Base-by-base conservation (phyloP, 192 early-diverging fungal genomes). In the Geranomyces michiganensis region DNA sequence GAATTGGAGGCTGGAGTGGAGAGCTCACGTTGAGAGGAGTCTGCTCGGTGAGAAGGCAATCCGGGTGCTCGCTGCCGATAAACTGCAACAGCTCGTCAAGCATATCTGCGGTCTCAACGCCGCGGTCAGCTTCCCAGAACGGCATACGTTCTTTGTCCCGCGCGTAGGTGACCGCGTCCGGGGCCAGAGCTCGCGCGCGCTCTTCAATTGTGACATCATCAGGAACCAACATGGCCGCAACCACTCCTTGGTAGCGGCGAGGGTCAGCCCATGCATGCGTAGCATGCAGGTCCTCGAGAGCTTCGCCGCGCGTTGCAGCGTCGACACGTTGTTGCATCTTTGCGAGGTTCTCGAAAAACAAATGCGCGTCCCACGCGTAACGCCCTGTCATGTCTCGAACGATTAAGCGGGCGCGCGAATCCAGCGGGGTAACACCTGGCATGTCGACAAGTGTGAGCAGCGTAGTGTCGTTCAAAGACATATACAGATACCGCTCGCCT, bases 361-460 rank as follows among this genome's bases (percentile, higher is more conserved):
- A 66, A 41, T 84, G 78, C 9, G 82, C 80, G 64, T 95, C 93
- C 93, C 93, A 95, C 2, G 83, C 79, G 78, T 93, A 94, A 24
- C 90, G 82, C 4, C 93, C 93, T 13, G 91, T 91, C 48, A 88
- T 79, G 67, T 94, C 87, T 49, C 93, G 82, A 30, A 94, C 74
- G 29, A 92, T 84, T 19, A 92, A 70, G 24, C 92, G 80, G 12
- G 83, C 77, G 36, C 85, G 73, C 26, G 43, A 81, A 84, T 78
- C 77, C 56, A 76, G 63, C 29, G 71, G 71, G 26, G 70, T 81
- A 19, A 46, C 69, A 17, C 76, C 75, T 1, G 84, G 84, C 32
- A 89, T 70, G 72, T 94, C 92, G 32, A 91, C 78, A 45, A 92
- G 71, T 0, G 91, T 88, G 46, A 94, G 78, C 56, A 95, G 72